These are phyloP conservation scores for Gaeumannomyces sp. DNA, from an alignment of 2,329 filamentous ascomycete species.

Conservation along the genomic window DNA sequence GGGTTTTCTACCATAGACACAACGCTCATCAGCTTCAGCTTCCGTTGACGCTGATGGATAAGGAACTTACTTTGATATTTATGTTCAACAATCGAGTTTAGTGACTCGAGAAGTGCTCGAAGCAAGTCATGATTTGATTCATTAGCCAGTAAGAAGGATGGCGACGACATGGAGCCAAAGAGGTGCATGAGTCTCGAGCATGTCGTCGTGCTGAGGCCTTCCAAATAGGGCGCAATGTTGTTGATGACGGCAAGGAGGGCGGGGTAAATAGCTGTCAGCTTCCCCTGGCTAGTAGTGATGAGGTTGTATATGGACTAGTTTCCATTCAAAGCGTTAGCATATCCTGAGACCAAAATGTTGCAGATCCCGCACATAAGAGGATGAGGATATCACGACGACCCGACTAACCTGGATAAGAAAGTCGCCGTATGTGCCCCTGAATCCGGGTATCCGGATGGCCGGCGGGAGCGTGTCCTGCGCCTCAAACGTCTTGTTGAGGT, in stretches of 20 bases:
- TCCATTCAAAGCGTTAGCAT: constrained; percentile 20
- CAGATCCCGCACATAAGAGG: not conserved
- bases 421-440: constrained; percentile 86
- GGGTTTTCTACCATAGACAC: constrained; percentile 57
- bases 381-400: not conserved
- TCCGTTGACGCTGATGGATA: not conserved
- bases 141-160: constrained; percentile 85
- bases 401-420: constrained; percentile 76
- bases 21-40: constrained; percentile 12
- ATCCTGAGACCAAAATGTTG: not conserved
- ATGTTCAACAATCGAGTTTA: constrained; percentile 87
- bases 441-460: constrained; percentile 74
- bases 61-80: constrained; percentile 63
- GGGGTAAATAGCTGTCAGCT: constrained; percentile 84
- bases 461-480: constrained; percentile 81
- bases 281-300: constrained; percentile 86
- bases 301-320: constrained; percentile 78
- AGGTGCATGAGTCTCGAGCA: constrained; percentile 81
- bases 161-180: constrained; percentile 87
- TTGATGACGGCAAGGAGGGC: constrained; percentile 88
- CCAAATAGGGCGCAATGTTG: constrained; percentile 81
- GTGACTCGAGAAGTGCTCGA: constrained; percentile 75
- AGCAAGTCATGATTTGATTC: constrained; percentile 83
- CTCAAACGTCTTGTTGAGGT: constrained; percentile 82
- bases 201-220: constrained; percentile 67